These are phyloP conservation scores for Tothia fuscella DNA, from an alignment of 2,329 filamentous ascomycete genomes.

Conservation along the genomic window DNA sequence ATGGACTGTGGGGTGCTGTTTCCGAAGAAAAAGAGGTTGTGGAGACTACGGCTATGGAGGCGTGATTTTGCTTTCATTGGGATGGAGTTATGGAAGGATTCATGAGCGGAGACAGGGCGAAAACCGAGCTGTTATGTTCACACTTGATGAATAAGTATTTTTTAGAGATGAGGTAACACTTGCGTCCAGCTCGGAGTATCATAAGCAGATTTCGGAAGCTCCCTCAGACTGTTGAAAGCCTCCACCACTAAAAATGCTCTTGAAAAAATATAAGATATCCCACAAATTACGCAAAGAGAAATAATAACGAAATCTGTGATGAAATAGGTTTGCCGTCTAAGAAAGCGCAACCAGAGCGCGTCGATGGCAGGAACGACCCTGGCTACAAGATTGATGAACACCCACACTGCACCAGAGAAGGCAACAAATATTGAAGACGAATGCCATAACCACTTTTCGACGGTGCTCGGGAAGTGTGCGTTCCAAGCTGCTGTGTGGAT, in stretches of 20 bases:
- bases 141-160: too few relatives aligned
- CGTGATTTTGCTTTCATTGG: neutral
- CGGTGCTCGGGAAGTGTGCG: neutral
- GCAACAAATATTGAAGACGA: neutral
- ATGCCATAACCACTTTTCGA: neutral
- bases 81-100: too few relatives aligned
- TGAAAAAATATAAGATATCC: neutral
- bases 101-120: too few relatives aligned
- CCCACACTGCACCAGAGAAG: neutral
- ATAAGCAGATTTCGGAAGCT: neutral
- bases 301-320: neutral
- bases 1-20: slow-evolving; percentile 82
- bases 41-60: slow-evolving; percentile 3
- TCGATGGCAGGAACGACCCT: neutral
- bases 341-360: neutral
- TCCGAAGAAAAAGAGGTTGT: slow-evolving; percentile 31
- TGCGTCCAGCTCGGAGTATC: neutral
- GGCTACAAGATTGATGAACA: slow-evolving; percentile 1
- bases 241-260: neutral
- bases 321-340: too few relatives aligned
- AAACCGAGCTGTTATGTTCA: too few relatives aligned
- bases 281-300: neutral
- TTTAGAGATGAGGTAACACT: neutral
- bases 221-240: neutral
- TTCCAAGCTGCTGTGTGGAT: neutral